These are phyloP conservation scores for Candida cerambycidarum DNA, from an alignment of 805 yeast species.

Conservation along the genomic window DNA sequence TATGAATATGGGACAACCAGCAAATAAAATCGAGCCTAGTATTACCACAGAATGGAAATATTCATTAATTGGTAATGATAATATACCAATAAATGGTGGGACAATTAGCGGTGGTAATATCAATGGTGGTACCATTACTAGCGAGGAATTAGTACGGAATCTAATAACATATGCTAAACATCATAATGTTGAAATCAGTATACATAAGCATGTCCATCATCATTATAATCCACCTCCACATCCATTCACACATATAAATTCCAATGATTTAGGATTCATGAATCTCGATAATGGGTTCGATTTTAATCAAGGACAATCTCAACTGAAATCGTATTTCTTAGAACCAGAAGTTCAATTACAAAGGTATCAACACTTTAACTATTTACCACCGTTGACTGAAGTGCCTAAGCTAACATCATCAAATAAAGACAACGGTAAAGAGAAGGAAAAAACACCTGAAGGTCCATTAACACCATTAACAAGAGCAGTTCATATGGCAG, in stretches of 20 bases:
- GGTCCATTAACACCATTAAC: constrained; percentile 36
- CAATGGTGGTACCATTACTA: constrained; percentile 49
- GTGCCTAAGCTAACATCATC: constrained; percentile 70
- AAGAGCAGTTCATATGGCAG: constrained; percentile 41
- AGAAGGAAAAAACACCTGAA: constrained; percentile 1
- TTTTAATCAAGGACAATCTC: not conserved
- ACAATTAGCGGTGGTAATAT: constrained; percentile 9
- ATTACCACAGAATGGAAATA: constrained; percentile 60
- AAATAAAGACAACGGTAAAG: constrained; percentile 21
- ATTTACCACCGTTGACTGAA: constrained; percentile 67
- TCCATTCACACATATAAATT: constrained; percentile 10
- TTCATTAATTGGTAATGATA: constrained; percentile 20
- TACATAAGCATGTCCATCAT: constrained; percentile 86
- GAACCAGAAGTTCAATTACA: constrained; percentile 56
- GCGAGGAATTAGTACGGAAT: constrained; percentile 54
- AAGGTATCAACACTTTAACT: constrained; percentile 71
- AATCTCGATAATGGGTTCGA: constrained; percentile 4
- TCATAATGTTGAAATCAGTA: constrained; percentile 58
- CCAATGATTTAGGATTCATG: not conserved
- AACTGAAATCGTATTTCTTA: constrained; percentile 17
- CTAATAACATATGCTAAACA: constrained; percentile 60
- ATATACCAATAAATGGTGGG: constrained; percentile 43
- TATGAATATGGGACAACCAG: not conserved
- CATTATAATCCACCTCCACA: constrained; percentile 55
- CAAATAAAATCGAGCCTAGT: constrained; percentile 1